Evolutionary conservation across 306 rosid genomes (phyloP).

Genomic region (Trifolium subterraneum): DNA sequence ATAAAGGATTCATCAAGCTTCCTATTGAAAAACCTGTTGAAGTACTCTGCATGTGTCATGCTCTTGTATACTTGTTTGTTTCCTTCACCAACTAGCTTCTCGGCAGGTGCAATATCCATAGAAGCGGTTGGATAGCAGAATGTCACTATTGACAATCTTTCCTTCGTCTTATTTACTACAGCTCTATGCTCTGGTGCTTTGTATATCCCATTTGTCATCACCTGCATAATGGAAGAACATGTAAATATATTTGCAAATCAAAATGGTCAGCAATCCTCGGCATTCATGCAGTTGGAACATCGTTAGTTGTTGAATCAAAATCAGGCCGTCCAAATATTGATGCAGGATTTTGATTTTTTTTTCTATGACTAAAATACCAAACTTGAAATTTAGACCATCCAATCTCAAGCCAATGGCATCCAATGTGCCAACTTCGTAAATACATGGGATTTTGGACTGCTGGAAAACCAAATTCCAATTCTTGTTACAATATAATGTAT

Average conservation of each 20-base stretch:
- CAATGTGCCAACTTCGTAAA: too few relatives aligned
- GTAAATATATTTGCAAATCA: too few relatives aligned
- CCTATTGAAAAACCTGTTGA: constrained; percentile 45
- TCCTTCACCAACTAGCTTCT: constrained; percentile 41
- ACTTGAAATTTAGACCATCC: too few relatives aligned
- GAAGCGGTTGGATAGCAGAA: constrained; percentile 50
- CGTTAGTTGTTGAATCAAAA: too few relatives aligned
- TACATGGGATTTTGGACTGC: too few relatives aligned
- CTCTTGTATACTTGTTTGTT: constrained; percentile 44
- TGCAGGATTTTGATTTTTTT: too few relatives aligned
- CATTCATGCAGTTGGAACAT: too few relatives aligned
- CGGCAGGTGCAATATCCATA: constrained; percentile 45
- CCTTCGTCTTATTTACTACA: constrained; percentile 48
- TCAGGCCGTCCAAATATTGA: too few relatives aligned
- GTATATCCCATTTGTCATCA: constrained; percentile 59
- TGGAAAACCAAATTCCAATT: too few relatives aligned
- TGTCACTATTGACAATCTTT: constrained; percentile 52
- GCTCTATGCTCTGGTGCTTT: constrained; percentile 62
- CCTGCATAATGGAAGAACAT: constrained; percentile 35
- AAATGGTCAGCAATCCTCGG: too few relatives aligned
- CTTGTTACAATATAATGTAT: neutral
- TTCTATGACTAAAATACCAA: too few relatives aligned
- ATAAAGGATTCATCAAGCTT: constrained; percentile 51
- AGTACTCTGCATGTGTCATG: constrained; percentile 50
- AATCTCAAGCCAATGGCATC: too few relatives aligned